A percentile compares a stretch with the other conserved stretches of the same genome.
phyloP scores from a whole-genome alignment of 2,329 filamentous ascomycete species.

The Trichoderma semiorbis region DNA sequence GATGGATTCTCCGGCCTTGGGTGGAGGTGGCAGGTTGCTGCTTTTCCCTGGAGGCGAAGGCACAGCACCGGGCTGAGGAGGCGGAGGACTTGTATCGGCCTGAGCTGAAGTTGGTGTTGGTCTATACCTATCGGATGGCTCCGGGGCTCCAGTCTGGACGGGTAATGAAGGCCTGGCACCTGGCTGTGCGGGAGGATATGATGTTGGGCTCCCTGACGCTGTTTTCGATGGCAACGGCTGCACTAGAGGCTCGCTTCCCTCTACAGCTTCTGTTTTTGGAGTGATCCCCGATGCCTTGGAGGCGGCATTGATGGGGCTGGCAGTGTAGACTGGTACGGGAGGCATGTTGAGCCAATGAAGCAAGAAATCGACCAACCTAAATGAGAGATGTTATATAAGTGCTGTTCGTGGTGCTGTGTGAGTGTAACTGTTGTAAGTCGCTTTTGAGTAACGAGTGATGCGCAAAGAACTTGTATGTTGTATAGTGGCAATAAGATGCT shows the following conservation, averaged over 20 bases:
- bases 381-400: not conserved
- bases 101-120: slow-evolving; percentile 47
- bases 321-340: slow-evolving; percentile 55
- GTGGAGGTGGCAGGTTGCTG: slow-evolving; percentile 45
- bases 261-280: slow-evolving; percentile 41
- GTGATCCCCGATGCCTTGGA: slow-evolving; percentile 50
- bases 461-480: not conserved
- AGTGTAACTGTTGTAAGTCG: not conserved
- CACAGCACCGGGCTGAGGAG: slow-evolving; percentile 56
- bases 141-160: slow-evolving; percentile 39
- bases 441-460: not conserved
- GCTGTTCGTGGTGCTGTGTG: not conserved
- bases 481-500: not conserved
- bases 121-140: slow-evolving; percentile 33
- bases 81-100: slow-evolving; percentile 41
- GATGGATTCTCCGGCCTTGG: slow-evolving; percentile 46
- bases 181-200: slow-evolving; percentile 44
- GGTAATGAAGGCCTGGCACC: slow-evolving; percentile 45
- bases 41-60: slow-evolving; percentile 40
- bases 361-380: not conserved
- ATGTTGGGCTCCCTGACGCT: slow-evolving; percentile 23
- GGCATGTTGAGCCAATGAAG: slow-evolving; percentile 44
- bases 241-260: slow-evolving; percentile 22
- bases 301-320: slow-evolving; percentile 57
- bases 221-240: slow-evolving; percentile 29